Evolutionary conservation across 2,329 filamentous ascomycete species (phyloP), one percentile per base, ranked within the genome.

Genomic region (Purpureocillium takamizusanense): DNA sequence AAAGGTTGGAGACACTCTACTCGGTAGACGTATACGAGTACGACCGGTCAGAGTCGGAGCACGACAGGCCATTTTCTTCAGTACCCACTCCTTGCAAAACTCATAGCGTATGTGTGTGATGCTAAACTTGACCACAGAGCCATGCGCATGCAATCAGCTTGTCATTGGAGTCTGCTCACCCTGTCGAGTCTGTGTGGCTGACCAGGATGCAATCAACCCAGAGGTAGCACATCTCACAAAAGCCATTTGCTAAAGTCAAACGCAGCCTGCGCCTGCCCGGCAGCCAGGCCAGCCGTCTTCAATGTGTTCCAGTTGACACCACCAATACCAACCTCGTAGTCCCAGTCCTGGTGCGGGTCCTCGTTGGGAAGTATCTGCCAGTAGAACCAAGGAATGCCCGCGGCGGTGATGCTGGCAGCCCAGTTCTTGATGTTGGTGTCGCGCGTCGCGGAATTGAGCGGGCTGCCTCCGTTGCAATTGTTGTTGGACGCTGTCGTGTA

Each of bases 311-410:
- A 57, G 21, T 51, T 50, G 2, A 31, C 40, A 25, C 49, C 46
- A 11, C 46, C 38, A 21, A 55, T 51, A 4, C 55, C 53, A 9
- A 59, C 45, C 32, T 60, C 56, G 37, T 55, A 60, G 38, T 60
- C 55, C 50, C 50, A 57, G 3, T 37, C 53, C 3, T 47, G 15
- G 13, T 57, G 53, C 3, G 56, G 53, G 27, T 57, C 53, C 8
- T 31, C 38, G 33, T 59, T 60, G 0, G 54, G 55, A 2, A 60
- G 35, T 25, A 58, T 55, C 48, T 59, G 53, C 56, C 54, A 59
- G 38, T 60, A 59, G 29, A 57, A 49, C 53, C 51, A 57, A 2
- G 54, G 56, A 23, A 59, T 52, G 7, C 54, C 56, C 12, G 51
- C 49, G 4, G 44, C 43, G 16, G 46, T 45, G n/a, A 60, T 55